Percentiles rank a stretch among this genome's conserved stretches.
phyloP scores from a whole-genome alignment of 192 early-diverging fungal genomes.

The Mortierella antarctica region DNA sequence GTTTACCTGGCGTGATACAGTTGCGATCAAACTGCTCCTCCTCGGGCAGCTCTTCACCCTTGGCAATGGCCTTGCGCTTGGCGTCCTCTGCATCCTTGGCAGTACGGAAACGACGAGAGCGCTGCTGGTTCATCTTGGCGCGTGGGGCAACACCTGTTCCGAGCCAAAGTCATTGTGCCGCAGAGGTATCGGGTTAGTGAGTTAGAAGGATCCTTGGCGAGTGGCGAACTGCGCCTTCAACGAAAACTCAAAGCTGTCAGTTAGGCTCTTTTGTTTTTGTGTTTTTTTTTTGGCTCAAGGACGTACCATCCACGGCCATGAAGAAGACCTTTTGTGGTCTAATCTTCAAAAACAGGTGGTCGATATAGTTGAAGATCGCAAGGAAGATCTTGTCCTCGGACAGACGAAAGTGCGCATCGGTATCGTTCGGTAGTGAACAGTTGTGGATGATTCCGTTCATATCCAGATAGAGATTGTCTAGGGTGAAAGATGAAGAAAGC shows the following conservation, averaged over 20 bases:
- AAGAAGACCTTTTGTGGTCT: constrained; percentile 95
- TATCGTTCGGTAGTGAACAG: constrained; percentile 94
- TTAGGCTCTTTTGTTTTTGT: neutral
- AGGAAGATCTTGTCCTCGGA: constrained; percentile 96
- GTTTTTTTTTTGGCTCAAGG: neutral
- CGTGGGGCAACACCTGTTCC: constrained; percentile 88
- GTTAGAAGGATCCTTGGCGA: neutral
- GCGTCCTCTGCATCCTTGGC: constrained; percentile 84
- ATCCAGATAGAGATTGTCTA: constrained; percentile 97
- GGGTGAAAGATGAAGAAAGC: neutral
- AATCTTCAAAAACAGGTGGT: constrained; percentile 91
- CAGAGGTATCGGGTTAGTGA: neutral
- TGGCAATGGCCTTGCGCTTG: constrained; percentile 68
- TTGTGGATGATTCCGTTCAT: constrained; percentile 99
- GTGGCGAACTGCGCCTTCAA: neutral
- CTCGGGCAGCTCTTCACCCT: constrained; percentile 77
- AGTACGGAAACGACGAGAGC: constrained; percentile 94
- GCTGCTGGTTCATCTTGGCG: constrained; percentile 99
- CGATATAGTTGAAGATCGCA: constrained; percentile 96
- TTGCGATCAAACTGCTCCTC: constrained; percentile 93
- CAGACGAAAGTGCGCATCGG: constrained; percentile 85
- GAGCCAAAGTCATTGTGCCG: neutral
- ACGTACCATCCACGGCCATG: constrained; percentile 87
- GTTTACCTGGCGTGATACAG: constrained; percentile 93
- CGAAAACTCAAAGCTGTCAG: neutral